A percentile compares a stretch with the other conserved stretches of the same genome.
Conservation (phyloP, 352 stramenopile genomes). For the Phytopythium montanum region DNA sequence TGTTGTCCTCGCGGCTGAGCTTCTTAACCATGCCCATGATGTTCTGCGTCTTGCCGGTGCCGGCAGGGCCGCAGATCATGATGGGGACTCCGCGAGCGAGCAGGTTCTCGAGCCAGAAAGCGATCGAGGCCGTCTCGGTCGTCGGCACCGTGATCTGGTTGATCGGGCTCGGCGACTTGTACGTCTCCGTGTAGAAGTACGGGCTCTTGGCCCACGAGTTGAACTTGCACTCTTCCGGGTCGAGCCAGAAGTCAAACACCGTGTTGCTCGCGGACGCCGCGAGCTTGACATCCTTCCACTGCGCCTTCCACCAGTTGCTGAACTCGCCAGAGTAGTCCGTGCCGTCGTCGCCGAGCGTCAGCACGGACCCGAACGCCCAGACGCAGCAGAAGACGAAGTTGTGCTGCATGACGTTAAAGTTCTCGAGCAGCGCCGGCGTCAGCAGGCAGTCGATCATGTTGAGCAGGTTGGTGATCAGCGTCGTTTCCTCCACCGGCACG, state of each 20-base stretch:
- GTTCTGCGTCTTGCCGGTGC: conserved; percentile 94
- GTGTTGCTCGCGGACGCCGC: conserved; percentile 91
- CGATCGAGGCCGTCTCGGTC: conserved; percentile 93
- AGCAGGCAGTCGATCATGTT: conserved; percentile 94
- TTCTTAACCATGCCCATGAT: conserved; percentile 95
- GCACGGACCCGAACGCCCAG: conserved; percentile 93
- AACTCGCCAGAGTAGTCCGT: conserved; percentile 94
- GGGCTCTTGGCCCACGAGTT: conserved; percentile 94
- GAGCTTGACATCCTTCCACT: conserved; percentile 96
- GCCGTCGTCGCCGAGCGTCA: conserved; percentile 92
- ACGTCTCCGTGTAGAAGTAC: conserved; percentile 92
- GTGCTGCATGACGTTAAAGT: conserved; percentile 85
- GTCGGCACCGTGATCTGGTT: conserved; percentile 93
- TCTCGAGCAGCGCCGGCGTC: conserved; percentile 70
- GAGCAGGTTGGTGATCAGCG: conserved; percentile 89
- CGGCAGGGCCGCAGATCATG: conserved; percentile 93
- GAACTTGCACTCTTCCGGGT: conserved; percentile 90
- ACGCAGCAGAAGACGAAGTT: conserved; percentile 96
- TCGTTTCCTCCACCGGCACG: conserved; percentile 93
- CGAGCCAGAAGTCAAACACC: conserved; percentile 97
- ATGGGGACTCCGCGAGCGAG: conserved; percentile 89
- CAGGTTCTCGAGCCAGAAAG: conserved; percentile 95
- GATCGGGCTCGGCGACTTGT: conserved; percentile 81
- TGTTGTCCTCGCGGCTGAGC: conserved; percentile 84
- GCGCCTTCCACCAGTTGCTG: conserved; percentile 94